Evolutionary conservation across 163 green algal species (phyloP), one percentile per base, ranked within the genome.

Genomic region (Scenedesmus sp.): DNA sequence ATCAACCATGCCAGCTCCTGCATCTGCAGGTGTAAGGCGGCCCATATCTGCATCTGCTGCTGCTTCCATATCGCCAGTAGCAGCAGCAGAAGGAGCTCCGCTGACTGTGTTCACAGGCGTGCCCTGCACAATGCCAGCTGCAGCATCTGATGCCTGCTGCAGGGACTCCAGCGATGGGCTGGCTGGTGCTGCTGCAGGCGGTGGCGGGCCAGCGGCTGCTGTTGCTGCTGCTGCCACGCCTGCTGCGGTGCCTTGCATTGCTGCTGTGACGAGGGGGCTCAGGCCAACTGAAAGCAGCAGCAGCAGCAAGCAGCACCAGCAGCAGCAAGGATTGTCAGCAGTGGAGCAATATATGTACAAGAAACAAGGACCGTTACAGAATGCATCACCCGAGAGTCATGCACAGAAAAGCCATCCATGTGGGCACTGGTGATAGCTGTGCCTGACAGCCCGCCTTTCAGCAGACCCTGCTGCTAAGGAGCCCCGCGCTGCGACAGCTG

Each of bases 221-320:
- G 86, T 23, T 90, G 87, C 64, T 76, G 55, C 87, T 82, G 87
- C 87, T 91, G 73, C 87, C 23, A 64, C 87, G 3, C 57, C 87
- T 83, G 85, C 54, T 55, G 64, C 76, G 10, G 76, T 60, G 34
- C 76, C 34, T 55, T 57, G 76, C 76, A 84, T 57, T 59, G 76
- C 76, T 84, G 64, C 66, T 26, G 46, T 90, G 85, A 83, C 64
- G 52, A 90, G 66, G 52, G 85, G 85, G 46, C 64, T 83, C 46
- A 90, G 85, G 66, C 73, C 73, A 46, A 91, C 87, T 46, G 52
- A 2, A 46, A 4, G 76, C 8, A 9, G 77, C 77, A 57, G 46
- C 77, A n/a, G 77, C 34, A 46, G 34, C 34, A 46, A 0, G 34
- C 34, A 46, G 34, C 34, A 46, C 34, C 34, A 56, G 77, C 9